Evolutionary conservation across 495 filamentous ascomycete genomes (phyloP).

Genomic region (Beverwykella pulmonaria): DNA sequence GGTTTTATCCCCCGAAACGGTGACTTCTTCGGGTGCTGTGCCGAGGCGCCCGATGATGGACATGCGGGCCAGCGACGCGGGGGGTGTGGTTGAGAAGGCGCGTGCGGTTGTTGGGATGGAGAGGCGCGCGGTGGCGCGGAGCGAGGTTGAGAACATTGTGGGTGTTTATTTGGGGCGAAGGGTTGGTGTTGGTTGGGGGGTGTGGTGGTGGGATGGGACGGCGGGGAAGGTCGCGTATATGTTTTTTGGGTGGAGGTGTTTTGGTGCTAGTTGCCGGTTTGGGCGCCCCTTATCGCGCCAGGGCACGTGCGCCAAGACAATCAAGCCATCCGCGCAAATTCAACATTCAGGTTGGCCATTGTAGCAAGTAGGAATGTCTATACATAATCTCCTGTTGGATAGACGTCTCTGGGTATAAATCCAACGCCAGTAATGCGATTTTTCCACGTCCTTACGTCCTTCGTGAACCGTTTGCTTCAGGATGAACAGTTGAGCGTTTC

Average conservation of each 20-base stretch:
- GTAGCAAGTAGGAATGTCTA: not conserved
- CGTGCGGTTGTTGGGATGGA: constrained; percentile 50
- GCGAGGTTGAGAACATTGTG: constrained; percentile 28
- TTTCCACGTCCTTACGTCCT: not conserved
- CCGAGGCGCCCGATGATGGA: constrained; percentile 77
- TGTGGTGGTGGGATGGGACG: constrained; percentile 1
- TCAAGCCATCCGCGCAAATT: not conserved
- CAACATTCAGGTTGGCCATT: not conserved
- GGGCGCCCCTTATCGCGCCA: constrained; percentile 5
- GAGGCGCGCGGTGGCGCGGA: constrained; percentile 47
- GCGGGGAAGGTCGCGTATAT: not conserved
- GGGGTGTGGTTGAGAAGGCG: constrained; percentile 58
- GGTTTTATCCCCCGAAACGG: constrained; percentile 67
- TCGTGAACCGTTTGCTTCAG: too few relatives aligned
- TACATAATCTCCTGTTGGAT: not conserved
- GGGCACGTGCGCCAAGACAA: not conserved
- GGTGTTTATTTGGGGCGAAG: not conserved
- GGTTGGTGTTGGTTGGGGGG: not conserved
- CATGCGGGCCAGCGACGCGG: constrained; percentile 58
- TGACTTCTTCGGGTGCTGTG: constrained; percentile 65
- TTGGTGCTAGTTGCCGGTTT: not conserved
- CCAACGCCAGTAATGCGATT: constrained; percentile 27
- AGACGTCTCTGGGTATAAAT: constrained; percentile 19
- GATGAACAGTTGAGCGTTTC: not conserved
- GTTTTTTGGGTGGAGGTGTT: not conserved